These are phyloP conservation scores for Euptelea pleiosperma DNA, from an alignment of 164 flowering plant species.

Conservation along the genomic window DNA sequence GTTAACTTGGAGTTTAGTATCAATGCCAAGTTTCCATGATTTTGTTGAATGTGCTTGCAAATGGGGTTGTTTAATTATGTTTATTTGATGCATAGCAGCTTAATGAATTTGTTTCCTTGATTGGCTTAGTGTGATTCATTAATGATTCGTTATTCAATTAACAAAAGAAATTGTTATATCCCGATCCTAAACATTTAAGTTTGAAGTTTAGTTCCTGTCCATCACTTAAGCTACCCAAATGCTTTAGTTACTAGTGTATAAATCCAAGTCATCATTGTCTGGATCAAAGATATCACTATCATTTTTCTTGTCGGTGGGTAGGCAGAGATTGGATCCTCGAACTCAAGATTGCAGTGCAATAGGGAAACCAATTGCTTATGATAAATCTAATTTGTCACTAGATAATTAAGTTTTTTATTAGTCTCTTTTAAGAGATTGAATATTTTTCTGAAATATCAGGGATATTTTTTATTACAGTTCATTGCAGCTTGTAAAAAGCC, in stretches of 20 bases:
- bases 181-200: background rate
- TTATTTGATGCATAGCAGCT: no score
- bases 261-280: no score
- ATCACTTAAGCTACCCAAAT: background rate
- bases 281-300: no score
- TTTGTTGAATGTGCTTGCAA: constrained; percentile 1
- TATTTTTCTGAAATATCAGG: background rate
- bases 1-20: no score
- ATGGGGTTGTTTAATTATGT: no score
- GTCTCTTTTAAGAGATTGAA: background rate
- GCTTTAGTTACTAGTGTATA: background rate
- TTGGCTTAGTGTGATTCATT: background rate
- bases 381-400: no score
- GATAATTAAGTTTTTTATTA: background rate
- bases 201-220: background rate
- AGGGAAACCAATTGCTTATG: no score
- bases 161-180: background rate
- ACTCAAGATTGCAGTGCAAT: no score
- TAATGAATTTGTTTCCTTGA: background rate
- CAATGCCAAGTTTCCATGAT: no score
- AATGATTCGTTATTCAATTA: background rate
- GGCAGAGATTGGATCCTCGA: no score
- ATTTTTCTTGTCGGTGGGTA: no score
- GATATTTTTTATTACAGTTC: constrained; percentile 49
- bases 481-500: constrained; percentile 94